These are phyloP conservation scores for Inga leiocalycina DNA, from an alignment of 306 rosid species.

Conservation along the genomic window DNA sequence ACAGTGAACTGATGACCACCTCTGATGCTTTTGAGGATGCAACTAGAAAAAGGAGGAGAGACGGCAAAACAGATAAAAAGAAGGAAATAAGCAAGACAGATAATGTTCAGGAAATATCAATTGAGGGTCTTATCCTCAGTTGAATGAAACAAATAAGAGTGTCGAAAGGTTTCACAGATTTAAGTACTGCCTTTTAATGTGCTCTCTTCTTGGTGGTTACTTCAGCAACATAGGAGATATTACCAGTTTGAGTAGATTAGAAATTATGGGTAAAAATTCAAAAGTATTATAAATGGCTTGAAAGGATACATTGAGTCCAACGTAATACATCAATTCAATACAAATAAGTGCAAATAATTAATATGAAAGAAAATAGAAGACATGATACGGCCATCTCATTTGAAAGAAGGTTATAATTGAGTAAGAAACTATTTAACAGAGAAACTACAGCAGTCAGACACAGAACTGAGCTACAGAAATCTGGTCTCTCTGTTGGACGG, in stretches of 20 bases:
- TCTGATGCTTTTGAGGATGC: conserved; percentile 14
- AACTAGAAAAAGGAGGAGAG: not conserved
- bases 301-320: not conserved
- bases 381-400: conserved; percentile 18
- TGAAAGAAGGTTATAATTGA: not conserved
- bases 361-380: not conserved
- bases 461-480: not conserved
- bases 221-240: conserved; percentile 21
- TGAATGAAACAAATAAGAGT: conserved; percentile 7
- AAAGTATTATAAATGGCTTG: conserved; percentile 1
- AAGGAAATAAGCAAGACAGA: not conserved
- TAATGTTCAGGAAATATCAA: not conserved
- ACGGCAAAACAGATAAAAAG: not conserved
- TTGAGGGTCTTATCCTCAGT: not conserved
- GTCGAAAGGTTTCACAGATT: not conserved
- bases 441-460: not conserved
- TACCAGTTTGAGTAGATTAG: conserved; percentile 8
- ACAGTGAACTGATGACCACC: not conserved
- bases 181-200: not conserved
- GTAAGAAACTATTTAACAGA: not conserved
- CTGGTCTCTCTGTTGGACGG: not conserved
- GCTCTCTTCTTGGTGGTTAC: conserved; percentile 13
- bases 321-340: not conserved
- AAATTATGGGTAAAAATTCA: conserved; percentile 9
- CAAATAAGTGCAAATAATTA: not conserved